Evolutionary conservation across 441 rosid genomes (phyloP).

Genomic region (Viola pubescens): DNA sequence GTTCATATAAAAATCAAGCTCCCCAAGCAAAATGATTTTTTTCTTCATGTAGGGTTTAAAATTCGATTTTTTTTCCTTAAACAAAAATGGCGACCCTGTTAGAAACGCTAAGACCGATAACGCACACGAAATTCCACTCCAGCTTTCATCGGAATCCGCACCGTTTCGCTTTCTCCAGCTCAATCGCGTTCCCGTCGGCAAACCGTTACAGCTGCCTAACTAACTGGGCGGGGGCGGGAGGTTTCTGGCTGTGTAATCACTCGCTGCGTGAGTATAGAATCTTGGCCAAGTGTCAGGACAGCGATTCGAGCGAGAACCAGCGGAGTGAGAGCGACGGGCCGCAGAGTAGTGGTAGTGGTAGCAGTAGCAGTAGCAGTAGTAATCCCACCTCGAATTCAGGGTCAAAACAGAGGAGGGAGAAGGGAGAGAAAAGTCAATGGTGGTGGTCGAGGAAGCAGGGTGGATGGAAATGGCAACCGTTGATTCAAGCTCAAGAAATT

Average conservation of each 20-base stretch:
- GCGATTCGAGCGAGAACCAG: conserved; percentile 47
- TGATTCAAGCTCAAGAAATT: conserved; percentile 68
- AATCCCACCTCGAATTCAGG: conserved; percentile 21
- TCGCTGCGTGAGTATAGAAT: conserved; percentile 28
- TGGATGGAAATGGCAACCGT: conserved; percentile 72
- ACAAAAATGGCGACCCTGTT: conserved; percentile 36
- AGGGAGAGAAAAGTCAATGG: conserved; percentile 39
- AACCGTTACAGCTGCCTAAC: neutral
- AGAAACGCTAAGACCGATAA: conserved; percentile 39
- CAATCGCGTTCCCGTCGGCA: conserved; percentile 22
- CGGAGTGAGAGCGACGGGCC: conserved; percentile 39
- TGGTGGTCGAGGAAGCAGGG: conserved; percentile 69
- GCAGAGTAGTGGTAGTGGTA: conserved; percentile 17
- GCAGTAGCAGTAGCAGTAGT: conserved; percentile 12
- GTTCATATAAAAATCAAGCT: conserved; percentile 7
- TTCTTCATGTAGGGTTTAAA: neutral
- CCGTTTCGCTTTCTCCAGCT: conserved; percentile 20
- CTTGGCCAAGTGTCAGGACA: conserved; percentile 54
- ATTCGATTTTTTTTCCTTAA: neutral
- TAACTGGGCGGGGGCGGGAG: neutral
- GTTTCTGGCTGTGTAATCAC: conserved; percentile 17
- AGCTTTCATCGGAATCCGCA: conserved; percentile 22
- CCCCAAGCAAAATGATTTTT: neutral
- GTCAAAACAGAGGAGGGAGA: conserved; percentile 48
- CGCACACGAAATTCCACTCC: conserved; percentile 27